phyloP scores from a whole-genome alignment of 2,329 filamentous ascomycete species.

The Didymella exigua region DNA sequence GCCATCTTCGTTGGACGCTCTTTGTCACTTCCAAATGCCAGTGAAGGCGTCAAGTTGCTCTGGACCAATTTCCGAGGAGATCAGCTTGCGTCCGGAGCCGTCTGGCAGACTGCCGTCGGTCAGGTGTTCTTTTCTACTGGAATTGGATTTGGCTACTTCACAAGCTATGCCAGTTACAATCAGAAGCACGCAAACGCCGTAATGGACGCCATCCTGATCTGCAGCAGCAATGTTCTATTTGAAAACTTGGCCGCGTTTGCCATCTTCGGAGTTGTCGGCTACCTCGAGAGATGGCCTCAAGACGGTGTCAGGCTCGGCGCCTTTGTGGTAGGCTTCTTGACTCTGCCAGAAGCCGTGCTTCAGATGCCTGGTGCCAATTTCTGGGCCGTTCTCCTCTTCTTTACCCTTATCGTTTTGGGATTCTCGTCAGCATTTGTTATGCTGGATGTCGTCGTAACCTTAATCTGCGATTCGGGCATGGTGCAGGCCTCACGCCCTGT shows the following conservation, averaged over 20 bases:
- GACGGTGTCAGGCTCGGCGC: slow-evolving; percentile 57
- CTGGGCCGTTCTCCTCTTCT: slow-evolving; percentile 64
- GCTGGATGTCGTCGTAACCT: slow-evolving; percentile 62
- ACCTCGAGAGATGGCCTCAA: slow-evolving; percentile 50
- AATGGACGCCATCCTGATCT: slow-evolving; percentile 63
- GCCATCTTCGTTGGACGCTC: slow-evolving; percentile 62
- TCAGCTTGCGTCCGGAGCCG: slow-evolving; percentile 57
- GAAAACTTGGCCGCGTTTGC: slow-evolving; percentile 59
- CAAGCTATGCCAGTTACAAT: slow-evolving; percentile 64
- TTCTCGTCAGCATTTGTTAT: slow-evolving; percentile 66
- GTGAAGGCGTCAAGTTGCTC: slow-evolving; percentile 58
- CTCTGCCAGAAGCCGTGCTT: slow-evolving; percentile 60
- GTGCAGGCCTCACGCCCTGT: slow-evolving; percentile 53
- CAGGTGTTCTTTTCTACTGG: slow-evolving; percentile 67
- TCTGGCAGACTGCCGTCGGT: slow-evolving; percentile 66
- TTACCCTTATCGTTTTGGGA: slow-evolving; percentile 63
- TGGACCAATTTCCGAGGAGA: slow-evolving; percentile 57
- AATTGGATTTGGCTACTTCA: slow-evolving; percentile 63
- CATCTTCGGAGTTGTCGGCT: slow-evolving; percentile 64
- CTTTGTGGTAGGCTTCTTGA: slow-evolving; percentile 65
- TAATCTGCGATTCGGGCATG: slow-evolving; percentile 59
- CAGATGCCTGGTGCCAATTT: slow-evolving; percentile 64
- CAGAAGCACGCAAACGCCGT: slow-evolving; percentile 63
- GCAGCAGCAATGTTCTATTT: slow-evolving; percentile 61
- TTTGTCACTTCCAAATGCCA: slow-evolving; percentile 60